Evolutionary conservation across 495 filamentous ascomycete genomes (phyloP), one percentile per base, ranked within the genome.

Genomic region (Pyrenula aspistea): DNA sequence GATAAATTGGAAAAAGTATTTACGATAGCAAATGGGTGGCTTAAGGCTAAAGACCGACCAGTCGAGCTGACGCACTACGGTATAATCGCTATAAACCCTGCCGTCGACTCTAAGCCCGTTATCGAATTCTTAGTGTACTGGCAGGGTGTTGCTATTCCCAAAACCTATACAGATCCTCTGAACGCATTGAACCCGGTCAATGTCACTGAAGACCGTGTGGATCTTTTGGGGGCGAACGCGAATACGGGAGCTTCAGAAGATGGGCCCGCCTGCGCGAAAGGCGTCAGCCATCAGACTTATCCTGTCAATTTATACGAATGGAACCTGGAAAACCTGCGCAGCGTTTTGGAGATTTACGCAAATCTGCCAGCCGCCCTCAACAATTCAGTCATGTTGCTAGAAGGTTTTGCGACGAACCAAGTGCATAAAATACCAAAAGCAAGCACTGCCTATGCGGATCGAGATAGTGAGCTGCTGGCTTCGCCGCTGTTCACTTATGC

Each of bases 371-470:
- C 70, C 10, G 54, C 59, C 23, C 70, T 70, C 59, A 63, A 59
- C 56, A 61, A 60, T 36, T 75, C 77, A 1, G 61, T 77, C 31
- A 73, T 81, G 65, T 73, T 79, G 67, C 78, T 83, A 54, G 81
- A 83, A 60, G 77, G 73, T 15, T 82, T 81, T 66, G 71, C 78
- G 8, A 57, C 59, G 4, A 57, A 73, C 22, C 78, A 71, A 10
- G 77, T 84, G 0, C 58, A 73, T 36, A 66, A 65, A 0, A 59
- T 79, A 3, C 53, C 58, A 11, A 42, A 25, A 21, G 59, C 64
- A 10, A 62, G 66, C 0, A 70, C 69, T 51, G 77, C 78, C 3
- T 79, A 72, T 42, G 71, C 77, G 2, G 67, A 67, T 58, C 73
- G 80, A 1, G 55, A 53, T 12, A 8, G 64, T 63, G 55, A 75